These are phyloP conservation scores for Phytophthora europaea DNA, from an alignment of 352 stramenopile species.

Conservation along the genomic window DNA sequence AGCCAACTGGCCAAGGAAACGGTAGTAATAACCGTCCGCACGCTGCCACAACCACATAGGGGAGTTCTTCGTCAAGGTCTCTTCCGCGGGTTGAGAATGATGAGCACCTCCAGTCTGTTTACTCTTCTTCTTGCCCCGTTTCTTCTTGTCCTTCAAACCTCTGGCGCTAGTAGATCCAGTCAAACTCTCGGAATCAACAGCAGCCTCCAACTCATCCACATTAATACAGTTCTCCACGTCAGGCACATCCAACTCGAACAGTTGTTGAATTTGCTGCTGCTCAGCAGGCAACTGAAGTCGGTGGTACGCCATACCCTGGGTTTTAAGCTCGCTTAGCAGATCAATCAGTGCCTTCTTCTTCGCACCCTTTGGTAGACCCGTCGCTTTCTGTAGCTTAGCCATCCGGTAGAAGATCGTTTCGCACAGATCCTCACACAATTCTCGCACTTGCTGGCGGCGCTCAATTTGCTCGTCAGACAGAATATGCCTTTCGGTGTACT, in stretches of 20 bases:
- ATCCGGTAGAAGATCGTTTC: slow-evolving; percentile 98
- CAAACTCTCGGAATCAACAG: slow-evolving; percentile 43
- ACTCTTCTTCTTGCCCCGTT: slow-evolving; percentile 35
- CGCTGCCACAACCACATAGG: slow-evolving; percentile 86
- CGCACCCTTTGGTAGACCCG: slow-evolving; percentile 93
- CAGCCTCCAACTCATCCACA: slow-evolving; percentile 66
- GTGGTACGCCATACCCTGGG: slow-evolving; percentile 85
- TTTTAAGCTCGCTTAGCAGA: slow-evolving; percentile 92
- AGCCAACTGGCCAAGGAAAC: slow-evolving; percentile 82
- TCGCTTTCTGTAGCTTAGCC: slow-evolving; percentile 74
- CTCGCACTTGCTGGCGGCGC: slow-evolving; percentile 73
- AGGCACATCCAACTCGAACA: slow-evolving; percentile 87
- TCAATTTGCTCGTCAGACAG: slow-evolving; percentile 67
- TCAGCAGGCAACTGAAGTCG: slow-evolving; percentile 77
- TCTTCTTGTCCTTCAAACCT: slow-evolving; percentile 42
- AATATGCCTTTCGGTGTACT: slow-evolving; percentile 82
- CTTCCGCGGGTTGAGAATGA: slow-evolving; percentile 12
- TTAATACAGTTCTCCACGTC: slow-evolving; percentile 87
- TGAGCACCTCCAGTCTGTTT: slow-evolving; percentile 27
- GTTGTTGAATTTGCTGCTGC: slow-evolving; percentile 82
- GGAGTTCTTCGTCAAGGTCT: slow-evolving; percentile 57
- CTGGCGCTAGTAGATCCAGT: slow-evolving; percentile 6
- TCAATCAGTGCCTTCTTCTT: slow-evolving; percentile 99
- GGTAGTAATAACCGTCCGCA: slow-evolving; percentile 92
- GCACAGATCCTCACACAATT: slow-evolving; percentile 91